These are phyloP conservation scores for Citrus maxima DNA, from an alignment of 345 rosid genomes.

Conservation along the genomic window DNA sequence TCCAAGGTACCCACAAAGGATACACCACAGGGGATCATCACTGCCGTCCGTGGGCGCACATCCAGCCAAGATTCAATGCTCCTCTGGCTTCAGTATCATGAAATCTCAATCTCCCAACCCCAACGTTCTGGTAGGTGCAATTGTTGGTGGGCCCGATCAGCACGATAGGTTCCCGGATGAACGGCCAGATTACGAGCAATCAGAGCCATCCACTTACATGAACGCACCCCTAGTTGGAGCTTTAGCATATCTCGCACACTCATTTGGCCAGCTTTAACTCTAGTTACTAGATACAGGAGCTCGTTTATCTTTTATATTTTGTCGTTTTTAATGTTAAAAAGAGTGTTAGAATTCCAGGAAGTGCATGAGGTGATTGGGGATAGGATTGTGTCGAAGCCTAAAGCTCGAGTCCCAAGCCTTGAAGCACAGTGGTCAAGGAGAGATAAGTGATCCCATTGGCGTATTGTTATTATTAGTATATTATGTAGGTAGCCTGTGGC, in stretches of 20 bases:
- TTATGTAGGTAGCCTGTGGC: background rate
- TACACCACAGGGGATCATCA: constrained; percentile 97
- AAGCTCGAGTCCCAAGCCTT: constrained; percentile 36
- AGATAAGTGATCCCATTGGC: constrained; percentile 8
- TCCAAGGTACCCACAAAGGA: constrained; percentile 62
- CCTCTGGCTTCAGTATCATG: constrained; percentile 65
- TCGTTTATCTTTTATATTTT: background rate
- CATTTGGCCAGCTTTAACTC: constrained; percentile 75
- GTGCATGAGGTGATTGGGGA: background rate
- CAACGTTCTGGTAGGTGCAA: constrained; percentile 76
- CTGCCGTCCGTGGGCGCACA: constrained; percentile 68
- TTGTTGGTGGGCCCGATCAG: constrained; percentile 87
- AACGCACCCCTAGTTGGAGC: constrained; percentile 94
- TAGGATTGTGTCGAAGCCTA: constrained; percentile 8
- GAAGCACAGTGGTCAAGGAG: constrained; percentile 28
- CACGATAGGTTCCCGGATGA: constrained; percentile 70
- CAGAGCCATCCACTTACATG: constrained; percentile 93
- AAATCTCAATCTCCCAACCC: constrained; percentile 76
- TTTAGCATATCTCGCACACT: constrained; percentile 80
- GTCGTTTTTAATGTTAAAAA: background rate
- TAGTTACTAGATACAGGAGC: constrained; percentile 3
- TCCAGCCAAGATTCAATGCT: constrained; percentile 68
- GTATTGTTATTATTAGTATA: background rate
- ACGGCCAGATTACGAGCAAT: constrained; percentile 76
- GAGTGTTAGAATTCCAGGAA: constrained; percentile 9